Conservation (phyloP, 176 grass and related monocot species). For the Avena sativa region DNA sequence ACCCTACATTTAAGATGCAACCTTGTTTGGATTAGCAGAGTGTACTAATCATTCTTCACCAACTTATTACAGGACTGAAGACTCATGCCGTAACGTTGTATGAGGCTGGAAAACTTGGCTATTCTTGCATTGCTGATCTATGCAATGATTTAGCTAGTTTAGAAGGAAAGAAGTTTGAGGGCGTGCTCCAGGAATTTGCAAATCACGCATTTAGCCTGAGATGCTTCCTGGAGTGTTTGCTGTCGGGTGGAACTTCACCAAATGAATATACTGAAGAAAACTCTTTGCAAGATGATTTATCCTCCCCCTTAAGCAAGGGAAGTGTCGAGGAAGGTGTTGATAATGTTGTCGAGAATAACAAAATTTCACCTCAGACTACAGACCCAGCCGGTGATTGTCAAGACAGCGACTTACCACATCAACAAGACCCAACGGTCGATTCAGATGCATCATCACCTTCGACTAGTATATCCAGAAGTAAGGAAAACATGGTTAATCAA, state of each 20-base stretch:
- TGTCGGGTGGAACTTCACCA: slow-evolving; percentile 67
- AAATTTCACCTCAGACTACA: slow-evolving; percentile 17
- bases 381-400: background rate
- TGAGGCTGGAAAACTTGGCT: slow-evolving; percentile 92
- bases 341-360: slow-evolving; percentile 27
- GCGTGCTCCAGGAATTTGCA: slow-evolving; percentile 92
- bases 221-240: slow-evolving; percentile 82
- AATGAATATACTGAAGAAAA: slow-evolving; percentile 43
- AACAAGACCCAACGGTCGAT: slow-evolving; percentile 32
- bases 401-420: slow-evolving; percentile 16
- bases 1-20: slow-evolving; percentile 15
- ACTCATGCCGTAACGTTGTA: slow-evolving; percentile 92
- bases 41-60: slow-evolving; percentile 12
- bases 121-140: slow-evolving; percentile 83
- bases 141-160: slow-evolving; percentile 85
- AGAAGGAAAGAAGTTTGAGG: slow-evolving; percentile 92
- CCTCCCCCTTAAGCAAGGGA: slow-evolving; percentile 25
- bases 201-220: slow-evolving; percentile 95
- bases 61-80: slow-evolving; percentile 77
- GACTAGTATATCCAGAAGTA: slow-evolving; percentile 6
- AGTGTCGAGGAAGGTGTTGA: background rate
- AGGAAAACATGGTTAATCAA: slow-evolving; percentile 31
- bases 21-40: background rate
- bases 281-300: slow-evolving; percentile 42
- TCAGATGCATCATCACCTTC: slow-evolving; percentile 35